A percentile compares a stretch with the other conserved stretches of the same genome.
These are phyloP conservation scores for Apiospora marii DNA, from an alignment of 2,329 filamentous ascomycete genomes.

Conservation along the genomic window DNA sequence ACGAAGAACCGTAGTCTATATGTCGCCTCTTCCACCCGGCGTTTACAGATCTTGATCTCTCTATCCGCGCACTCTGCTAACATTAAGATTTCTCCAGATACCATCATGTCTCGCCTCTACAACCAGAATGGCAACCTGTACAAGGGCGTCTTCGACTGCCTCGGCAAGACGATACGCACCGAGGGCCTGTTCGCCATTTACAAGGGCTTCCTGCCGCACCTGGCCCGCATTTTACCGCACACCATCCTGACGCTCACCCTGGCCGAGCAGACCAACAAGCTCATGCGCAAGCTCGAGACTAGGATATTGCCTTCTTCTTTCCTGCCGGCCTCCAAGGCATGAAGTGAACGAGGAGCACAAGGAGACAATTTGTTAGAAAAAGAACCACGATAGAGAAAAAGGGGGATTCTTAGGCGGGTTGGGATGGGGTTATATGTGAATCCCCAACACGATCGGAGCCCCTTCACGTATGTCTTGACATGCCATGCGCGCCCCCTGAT, in stretches of 20 bases:
- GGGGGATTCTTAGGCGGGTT: not conserved
- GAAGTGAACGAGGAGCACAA: constrained; percentile 28
- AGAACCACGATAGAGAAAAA: not conserved
- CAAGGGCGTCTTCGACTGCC: constrained; percentile 88
- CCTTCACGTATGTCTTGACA: not conserved
- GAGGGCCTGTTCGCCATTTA: constrained; percentile 94
- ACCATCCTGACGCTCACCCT: constrained; percentile 92
- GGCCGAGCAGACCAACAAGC: constrained; percentile 96
- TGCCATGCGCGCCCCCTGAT: not conserved
- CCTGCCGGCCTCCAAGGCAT: constrained; percentile 39
- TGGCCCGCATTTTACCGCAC: constrained; percentile 93
- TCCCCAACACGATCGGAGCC: not conserved
- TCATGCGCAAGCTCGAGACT: constrained; percentile 80
- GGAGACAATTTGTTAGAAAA: not conserved
- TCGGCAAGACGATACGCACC: constrained; percentile 88
- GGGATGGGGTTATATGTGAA: not conserved
- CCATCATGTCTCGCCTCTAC: constrained; percentile 98
- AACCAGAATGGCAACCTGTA: constrained; percentile 99
- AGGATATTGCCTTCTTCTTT: constrained; percentile 56
- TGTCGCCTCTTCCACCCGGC: too few relatives aligned
- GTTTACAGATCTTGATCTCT: not conserved
- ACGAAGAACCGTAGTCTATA: not conserved
- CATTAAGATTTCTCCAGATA: constrained; percentile 63
- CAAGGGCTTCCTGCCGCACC: constrained; percentile 95
- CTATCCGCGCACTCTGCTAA: constrained; percentile 19